Percentiles rank a stretch among this genome's conserved stretches.
These are phyloP conservation scores for Citrus mangshanensis DNA, from an alignment of 345 rosid species.

Conservation along the genomic window DNA sequence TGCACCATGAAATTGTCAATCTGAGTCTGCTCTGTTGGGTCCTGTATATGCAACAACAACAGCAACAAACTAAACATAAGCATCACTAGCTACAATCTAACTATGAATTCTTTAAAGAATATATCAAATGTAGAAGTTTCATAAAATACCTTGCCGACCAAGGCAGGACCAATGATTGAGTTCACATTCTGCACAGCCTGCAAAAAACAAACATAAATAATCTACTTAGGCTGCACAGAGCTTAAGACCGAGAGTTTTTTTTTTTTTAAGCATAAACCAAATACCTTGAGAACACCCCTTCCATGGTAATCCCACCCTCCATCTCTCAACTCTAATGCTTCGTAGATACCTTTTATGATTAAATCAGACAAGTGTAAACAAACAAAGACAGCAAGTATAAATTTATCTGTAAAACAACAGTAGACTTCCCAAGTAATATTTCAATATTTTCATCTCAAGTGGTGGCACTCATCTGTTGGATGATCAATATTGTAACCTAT, in stretches of 20 bases:
- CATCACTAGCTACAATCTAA: not conserved
- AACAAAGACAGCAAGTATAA: not conserved
- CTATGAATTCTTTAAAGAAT: not conserved
- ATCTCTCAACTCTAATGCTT: slow-evolving; percentile 65
- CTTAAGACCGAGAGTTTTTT: too few species aligned
- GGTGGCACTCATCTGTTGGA: not conserved
- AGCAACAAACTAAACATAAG: not conserved
- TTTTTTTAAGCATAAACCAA: not conserved
- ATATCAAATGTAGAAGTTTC: not conserved
- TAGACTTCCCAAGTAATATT: not conserved
- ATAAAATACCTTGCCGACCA: slow-evolving; percentile 57
- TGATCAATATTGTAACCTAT: not conserved
- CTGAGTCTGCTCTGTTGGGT: slow-evolving; percentile 52
- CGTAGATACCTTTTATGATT: slow-evolving; percentile 47
- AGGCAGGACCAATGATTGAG: slow-evolving; percentile 55
- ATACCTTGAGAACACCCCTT: slow-evolving; percentile 67
- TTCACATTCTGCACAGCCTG: slow-evolving; percentile 68
- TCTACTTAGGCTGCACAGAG: not conserved
- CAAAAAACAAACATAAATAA: not conserved
- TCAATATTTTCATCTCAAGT: too few species aligned
- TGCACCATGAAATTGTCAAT: slow-evolving; percentile 65
- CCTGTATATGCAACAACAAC: slow-evolving; percentile 31
- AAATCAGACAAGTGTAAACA: not conserved
- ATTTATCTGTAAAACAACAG: not conserved
- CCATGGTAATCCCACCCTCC: slow-evolving; percentile 71